Base-by-base conservation (phyloP, 83 land plant species). In the Thuja plicata region DNA sequence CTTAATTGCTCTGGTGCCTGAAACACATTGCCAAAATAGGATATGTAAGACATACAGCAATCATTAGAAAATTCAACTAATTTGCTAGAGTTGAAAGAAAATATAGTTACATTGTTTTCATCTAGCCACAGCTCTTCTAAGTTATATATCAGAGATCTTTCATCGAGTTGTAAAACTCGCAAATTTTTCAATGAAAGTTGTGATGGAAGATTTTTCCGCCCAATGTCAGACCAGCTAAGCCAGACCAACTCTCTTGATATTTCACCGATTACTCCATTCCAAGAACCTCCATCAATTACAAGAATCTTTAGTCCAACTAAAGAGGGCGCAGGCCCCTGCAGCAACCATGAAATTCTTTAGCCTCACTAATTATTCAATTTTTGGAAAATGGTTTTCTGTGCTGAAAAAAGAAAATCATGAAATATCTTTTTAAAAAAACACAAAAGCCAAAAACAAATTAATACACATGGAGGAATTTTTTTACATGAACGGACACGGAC, bases 141-240 rank as follows among this genome's bases (percentile, higher is more conserved):
- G 0, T 17, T 0, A 15, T 55, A 0, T 12, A 0, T 2, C 60
- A 0, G 0, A 6, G 1, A 24, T 1, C 8, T 1, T 1, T 15
- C 83, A 17, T 40, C 1, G 7, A 79, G 24, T 16, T 79, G 11
- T 41, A 80, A 38, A 80, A 80, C 48, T 7, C 46, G 40, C 45
- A 79, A 16, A 16, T 79, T 79, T 7, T 79, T 79, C 45, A 79
- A 6, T 79, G 83, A 40, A 21, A 79, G 5, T 46, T 1, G 6
- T 2, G 21, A 78, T 21, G 46, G 82, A 16, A 79, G 27, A 40
- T 37, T 16, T 37, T 7, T 17, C 24, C 19, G 45, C 27, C 27
- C 27, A 79, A 3, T 9, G 1, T 6, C 2, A 19, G 2, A 40
- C 48, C 84, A 80, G 30, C 84, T 7, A 41, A 80, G 48, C 84